phyloP scores from a whole-genome alignment of 2,329 filamentous ascomycete genomes.

The Hypoxylon sp. region DNA sequence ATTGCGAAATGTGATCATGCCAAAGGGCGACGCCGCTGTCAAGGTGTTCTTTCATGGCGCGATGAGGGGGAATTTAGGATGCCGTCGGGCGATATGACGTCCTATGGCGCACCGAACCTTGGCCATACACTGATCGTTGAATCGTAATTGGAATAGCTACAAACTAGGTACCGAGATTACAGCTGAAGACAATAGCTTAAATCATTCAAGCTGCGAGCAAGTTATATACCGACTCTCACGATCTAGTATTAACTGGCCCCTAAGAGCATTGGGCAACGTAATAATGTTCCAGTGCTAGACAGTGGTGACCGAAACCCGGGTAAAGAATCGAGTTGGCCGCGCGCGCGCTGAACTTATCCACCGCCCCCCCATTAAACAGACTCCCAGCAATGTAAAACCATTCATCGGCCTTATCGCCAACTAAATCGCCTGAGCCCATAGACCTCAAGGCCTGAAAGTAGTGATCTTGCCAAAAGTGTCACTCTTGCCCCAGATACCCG shows the following conservation, averaged over 20 bases:
- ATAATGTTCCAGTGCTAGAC: no score
- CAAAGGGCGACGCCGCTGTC: no score
- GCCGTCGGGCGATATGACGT: no score
- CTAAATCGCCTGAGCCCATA: not conserved
- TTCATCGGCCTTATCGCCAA: not conserved
- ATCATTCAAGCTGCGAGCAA: not conserved
- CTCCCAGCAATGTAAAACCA: not conserved
- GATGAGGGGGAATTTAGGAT: no score
- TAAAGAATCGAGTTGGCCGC: not conserved
- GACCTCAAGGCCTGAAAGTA: constrained; percentile 44
- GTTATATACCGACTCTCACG: not conserved
- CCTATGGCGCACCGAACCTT: no score
- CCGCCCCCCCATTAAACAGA: not conserved
- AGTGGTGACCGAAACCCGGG: not conserved
- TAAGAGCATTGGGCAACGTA: not conserved
- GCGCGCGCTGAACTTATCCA: not conserved
- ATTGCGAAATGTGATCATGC: no score
- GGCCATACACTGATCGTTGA: no score
- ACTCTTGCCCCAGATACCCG: constrained; percentile 67
- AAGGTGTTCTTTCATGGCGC: no score
- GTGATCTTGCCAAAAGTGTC: constrained; percentile 68
- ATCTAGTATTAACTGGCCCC: not conserved
- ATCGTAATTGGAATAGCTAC: not conserved
- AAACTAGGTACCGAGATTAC: no score
- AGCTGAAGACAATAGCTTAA: not conserved